Evolutionary conservation across 2,329 filamentous ascomycete species (phyloP), one percentile per base, ranked within the genome.

Genomic region (Plenodomus lindquistii): DNA sequence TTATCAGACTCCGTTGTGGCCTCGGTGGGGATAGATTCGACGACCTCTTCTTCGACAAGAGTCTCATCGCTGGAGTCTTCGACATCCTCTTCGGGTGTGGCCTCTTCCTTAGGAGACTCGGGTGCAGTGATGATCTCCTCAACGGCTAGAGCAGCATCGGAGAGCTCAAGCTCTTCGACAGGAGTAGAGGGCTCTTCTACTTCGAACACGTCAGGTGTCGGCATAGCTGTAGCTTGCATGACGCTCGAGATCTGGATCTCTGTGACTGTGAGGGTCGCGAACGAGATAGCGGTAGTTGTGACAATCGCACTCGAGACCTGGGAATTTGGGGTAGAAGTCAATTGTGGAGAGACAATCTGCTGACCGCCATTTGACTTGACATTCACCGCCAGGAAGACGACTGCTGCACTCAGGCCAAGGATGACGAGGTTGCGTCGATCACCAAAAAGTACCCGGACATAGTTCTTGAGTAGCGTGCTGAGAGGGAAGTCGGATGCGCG

Each of bases 361-460:
- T 48, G 43, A 13, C 11, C 15, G 11, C 24, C 44, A 16, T 44
- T 43, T 11, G 58, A 48, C 29, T 50, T 44, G 42, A 63, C 60
- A 42, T 62, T 65, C 56, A 63, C 62, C 17, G 62, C 48, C 20
- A 80, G 64, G 50, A 77, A 73, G 1, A 77, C 51, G 4, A 80
- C 71, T 5, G 79, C 49, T 13, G 73, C 47, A 37, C 72, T 73
- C 3, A 84, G 67, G 4, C 79, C 49, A 8, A 75, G 65, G 27
- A 84, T 77, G 16, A 75, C 69, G 10, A 82, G 67, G 57, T 85
- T 85, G 31, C 78, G 75, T 38, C 73, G 73, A 55, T 85, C 83
- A 37, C 74, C 74, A 2, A 79, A 72, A 17, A 83, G 67, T 1
- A 82, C 67, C 19, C 76, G 70, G 16, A 83, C 48, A 56, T 83